Evolutionary conservation across 306 rosid species (phyloP), one percentile per base, ranked within the genome.

Genomic region (Rosa rugosa): DNA sequence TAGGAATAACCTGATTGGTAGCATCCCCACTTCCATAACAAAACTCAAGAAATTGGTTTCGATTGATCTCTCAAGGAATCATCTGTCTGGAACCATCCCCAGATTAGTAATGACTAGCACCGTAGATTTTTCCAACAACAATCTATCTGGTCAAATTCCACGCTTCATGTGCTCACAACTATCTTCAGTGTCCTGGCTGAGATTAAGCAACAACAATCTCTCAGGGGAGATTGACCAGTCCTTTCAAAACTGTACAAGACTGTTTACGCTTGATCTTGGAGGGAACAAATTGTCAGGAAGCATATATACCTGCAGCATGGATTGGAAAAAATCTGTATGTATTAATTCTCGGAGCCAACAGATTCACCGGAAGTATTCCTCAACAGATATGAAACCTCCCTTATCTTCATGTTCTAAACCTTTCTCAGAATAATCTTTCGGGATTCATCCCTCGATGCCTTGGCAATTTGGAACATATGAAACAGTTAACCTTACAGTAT

Each of bases 251-350:
- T 79, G 53, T 13, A 8, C 49, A 6, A 0, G n/a, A 12, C n/a
- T 79, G 12, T 0, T 4, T 16, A 11, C 31, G 1, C 76, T 69
- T 31, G 81, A 69, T 57, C 59, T 70, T 60, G 72, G 77, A 34
- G 64, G 11, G 13, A 79, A 47, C 13, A 71, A 6, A 44, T 34
- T 70, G 31, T 45, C 76, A 5, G 77, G 77, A 0, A 20, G 38
- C 6, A 42, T 79, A 46, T 66, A n/a, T n/a, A n/a, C n/a, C n/a
- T n/a, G n/a, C 77, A 7, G 46, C 60, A 47, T 79, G 77, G 82
- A 71, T 79, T 11, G 82, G 72, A 34, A 6, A 59, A 60, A 34
- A 18, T 27, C 13, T 8, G 16, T n/a, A n/a, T 10, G 12, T 7
- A n/a, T 44, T 71, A 22, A 63, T 69, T 46, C 82, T 71, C 14